Conservation (phyloP, 306 rosid species). For the Fagus sylvatica region DNA sequence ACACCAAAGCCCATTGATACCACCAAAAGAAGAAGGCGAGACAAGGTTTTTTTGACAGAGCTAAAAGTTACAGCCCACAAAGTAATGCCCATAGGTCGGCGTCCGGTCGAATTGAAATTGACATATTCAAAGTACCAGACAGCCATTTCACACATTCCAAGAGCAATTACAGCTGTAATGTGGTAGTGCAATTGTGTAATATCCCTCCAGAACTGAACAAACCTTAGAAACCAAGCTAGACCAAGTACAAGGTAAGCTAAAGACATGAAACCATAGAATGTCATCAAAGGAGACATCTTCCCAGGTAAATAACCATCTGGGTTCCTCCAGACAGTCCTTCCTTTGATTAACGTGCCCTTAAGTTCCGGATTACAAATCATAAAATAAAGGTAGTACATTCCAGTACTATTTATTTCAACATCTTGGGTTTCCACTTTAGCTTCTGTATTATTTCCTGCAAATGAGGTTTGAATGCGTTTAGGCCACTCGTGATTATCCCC, state of each 20-base stretch:
- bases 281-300: slow-evolving; percentile 86
- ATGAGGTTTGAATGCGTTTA: slow-evolving; percentile 60
- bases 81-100: slow-evolving; percentile 89
- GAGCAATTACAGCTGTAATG: slow-evolving; percentile 81
- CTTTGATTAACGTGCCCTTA: slow-evolving; percentile 64
- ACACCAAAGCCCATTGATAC: slow-evolving; percentile 93
- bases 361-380: slow-evolving; percentile 77
- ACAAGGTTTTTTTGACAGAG: slow-evolving; percentile 80
- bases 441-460: slow-evolving; percentile 47
- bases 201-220: slow-evolving; percentile 84
- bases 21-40: slow-evolving; percentile 80
- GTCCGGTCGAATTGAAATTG: slow-evolving; percentile 82
- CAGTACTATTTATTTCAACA: slow-evolving; percentile 55
- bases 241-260: slow-evolving; percentile 78
- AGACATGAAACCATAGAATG: slow-evolving; percentile 80
- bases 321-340: slow-evolving; percentile 89
- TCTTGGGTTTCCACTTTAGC: slow-evolving; percentile 34
- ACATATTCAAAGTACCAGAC: slow-evolving; percentile 94
- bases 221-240: slow-evolving; percentile 76
- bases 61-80: slow-evolving; percentile 89
- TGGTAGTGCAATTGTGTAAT: slow-evolving; percentile 81
- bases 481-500: slow-evolving; percentile 51
- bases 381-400: slow-evolving; percentile 91
- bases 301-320: slow-evolving; percentile 86
- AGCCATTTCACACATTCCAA: slow-evolving; percentile 97